Conservation (phyloP, 2,329 filamentous ascomycete species). For the Venturia asperata region DNA sequence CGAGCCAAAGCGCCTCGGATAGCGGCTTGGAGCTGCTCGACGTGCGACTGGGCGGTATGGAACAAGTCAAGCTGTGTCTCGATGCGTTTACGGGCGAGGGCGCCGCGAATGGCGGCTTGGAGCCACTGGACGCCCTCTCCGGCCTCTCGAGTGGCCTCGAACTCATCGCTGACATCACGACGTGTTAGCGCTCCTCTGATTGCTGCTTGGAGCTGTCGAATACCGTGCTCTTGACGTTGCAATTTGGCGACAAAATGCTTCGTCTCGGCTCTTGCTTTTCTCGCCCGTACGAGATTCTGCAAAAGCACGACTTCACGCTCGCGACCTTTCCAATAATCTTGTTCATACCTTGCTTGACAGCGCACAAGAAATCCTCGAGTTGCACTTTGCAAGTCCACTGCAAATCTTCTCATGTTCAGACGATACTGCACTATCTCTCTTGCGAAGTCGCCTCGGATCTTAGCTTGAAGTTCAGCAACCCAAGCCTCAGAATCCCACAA, state of each 20-base stretch:
- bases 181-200: slow-evolving; percentile 44
- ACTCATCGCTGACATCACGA: slow-evolving; percentile 41
- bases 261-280: slow-evolving; percentile 44
- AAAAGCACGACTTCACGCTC: slow-evolving; percentile 68
- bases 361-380: slow-evolving; percentile 71
- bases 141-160: slow-evolving; percentile 55
- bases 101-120: slow-evolving; percentile 51
- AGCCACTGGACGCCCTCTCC: slow-evolving; percentile 50
- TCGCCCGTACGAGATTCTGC: slow-evolving; percentile 72
- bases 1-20: slow-evolving; percentile 26
- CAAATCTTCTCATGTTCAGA: slow-evolving; percentile 74
- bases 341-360: slow-evolving; percentile 52
- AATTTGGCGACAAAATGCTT: slow-evolving; percentile 42
- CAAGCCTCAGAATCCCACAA: slow-evolving; percentile 80
- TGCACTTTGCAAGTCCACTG: slow-evolving; percentile 70
- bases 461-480: slow-evolving; percentile 75
- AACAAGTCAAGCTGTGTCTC: slow-evolving; percentile 46
- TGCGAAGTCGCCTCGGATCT: slow-evolving; percentile 79
- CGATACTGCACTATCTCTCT: slow-evolving; percentile 77
- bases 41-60: slow-evolving; percentile 40
- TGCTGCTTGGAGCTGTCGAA: slow-evolving; percentile 50
- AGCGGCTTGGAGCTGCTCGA: slow-evolving; percentile 54
- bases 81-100: slow-evolving; percentile 36
- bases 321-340: slow-evolving; percentile 61
- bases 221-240: slow-evolving; percentile 39